Evolutionary conservation across 2,329 filamentous ascomycete species (phyloP).

Genomic region (Sporothrix globosa): DNA sequence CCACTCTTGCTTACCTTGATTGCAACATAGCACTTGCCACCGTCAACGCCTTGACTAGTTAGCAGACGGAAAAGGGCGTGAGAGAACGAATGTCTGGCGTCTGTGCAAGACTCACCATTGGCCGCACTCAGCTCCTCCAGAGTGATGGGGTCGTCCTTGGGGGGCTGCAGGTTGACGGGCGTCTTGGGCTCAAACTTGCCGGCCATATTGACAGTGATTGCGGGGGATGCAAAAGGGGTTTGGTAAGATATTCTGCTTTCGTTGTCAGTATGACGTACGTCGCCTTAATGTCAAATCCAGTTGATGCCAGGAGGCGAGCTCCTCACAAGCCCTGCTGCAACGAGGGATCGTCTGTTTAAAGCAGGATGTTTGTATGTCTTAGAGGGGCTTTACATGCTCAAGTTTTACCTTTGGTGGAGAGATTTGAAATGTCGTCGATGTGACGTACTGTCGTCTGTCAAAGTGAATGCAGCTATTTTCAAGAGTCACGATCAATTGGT

Average conservation of each 20-base stretch:
- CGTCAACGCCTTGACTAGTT: slow-evolving; percentile 59
- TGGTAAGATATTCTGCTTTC: background rate
- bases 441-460: background rate
- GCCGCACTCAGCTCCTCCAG: slow-evolving; percentile 76
- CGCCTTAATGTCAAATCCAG: background rate
- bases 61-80: background rate
- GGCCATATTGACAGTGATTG: slow-evolving; percentile 49
- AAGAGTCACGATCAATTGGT: background rate
- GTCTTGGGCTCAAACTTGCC: slow-evolving; percentile 78
- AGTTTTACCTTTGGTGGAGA: background rate
- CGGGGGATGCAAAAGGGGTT: background rate
- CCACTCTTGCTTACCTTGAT: slow-evolving; percentile 59
- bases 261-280: background rate
- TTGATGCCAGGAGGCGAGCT: background rate
- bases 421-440: background rate
- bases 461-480: background rate
- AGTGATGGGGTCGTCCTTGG: slow-evolving; percentile 87
- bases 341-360: background rate
- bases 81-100: background rate
- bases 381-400: background rate
- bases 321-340: background rate
- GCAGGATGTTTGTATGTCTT: background rate
- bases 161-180: slow-evolving; percentile 74
- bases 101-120: slow-evolving; percentile 65
- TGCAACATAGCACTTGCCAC: slow-evolving; percentile 67